Evolutionary conservation across 306 rosid species (phyloP), one percentile per base, ranked within the genome.

Genomic region (Abrus precatorius): DNA sequence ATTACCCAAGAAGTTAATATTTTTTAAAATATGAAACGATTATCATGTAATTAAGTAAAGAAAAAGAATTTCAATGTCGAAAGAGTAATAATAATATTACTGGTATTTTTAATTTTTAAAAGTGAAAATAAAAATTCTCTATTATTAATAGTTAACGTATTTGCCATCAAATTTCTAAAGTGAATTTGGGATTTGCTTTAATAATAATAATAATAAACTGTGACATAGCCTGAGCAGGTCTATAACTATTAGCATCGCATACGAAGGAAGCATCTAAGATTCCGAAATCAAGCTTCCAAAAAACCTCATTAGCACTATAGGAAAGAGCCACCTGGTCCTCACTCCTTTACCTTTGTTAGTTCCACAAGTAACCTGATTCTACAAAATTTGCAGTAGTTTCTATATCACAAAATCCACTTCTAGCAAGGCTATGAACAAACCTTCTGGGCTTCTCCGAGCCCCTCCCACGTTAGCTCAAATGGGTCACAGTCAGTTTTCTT

Each of bases 251-350:
- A 36, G 40, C 40, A 47, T 47, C 3, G 9, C 65, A 29, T 29
- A 29, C 1, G 20, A 34, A 84, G 87, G 85, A 90, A 82, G 89
- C 78, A 83, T 85, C 83, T 44, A 76, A 86, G 73, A 74, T 74
- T 71, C 78, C 11, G 34, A 55, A 64, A 52, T 30, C 66, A 72
- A 74, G 68, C 71, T 80, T 80, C 43, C 76, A 44, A 80, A 83
- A 68, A 78, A 79, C 80, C 49, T 78, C 32, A 48, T 76, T 71
- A 38, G 52, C 69, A 28, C 76, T 41, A 55, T 29, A 45, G 81
- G 7, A 38, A 72, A 14, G 11, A 74, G 49, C 32, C 80, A 66
- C 8, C 27, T 36, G 34, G 11, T 12, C 30, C 49, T 72, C 34
- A 47, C 40, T 36, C 40, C 40, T 36, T 4, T 2, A 36, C 49